A percentile compares a stretch with the other conserved stretches of the same genome.
Conservation (phyloP, 2,329 filamentous ascomycete species). For the Nigrospora sphaerica region DNA sequence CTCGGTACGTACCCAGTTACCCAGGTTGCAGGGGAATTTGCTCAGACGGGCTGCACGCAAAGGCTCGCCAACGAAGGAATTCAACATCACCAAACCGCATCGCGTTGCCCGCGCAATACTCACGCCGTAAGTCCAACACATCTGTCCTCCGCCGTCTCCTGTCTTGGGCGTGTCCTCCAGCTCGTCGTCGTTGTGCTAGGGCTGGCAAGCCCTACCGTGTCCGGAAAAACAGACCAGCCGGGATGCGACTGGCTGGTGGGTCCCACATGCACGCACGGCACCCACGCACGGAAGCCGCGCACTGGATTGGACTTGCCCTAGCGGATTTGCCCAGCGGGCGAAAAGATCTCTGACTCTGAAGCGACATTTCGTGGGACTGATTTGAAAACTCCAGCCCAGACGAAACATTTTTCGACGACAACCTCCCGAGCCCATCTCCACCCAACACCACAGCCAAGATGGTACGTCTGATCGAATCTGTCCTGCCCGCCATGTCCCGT, state of each 20-base stretch:
- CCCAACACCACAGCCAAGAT: conserved; percentile 47
- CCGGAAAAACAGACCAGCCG: conserved; percentile 3
- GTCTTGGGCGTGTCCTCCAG: background rate
- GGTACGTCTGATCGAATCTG: conserved; percentile 32
- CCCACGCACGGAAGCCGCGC: no score
- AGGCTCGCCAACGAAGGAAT: no score
- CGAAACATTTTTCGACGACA: conserved; percentile 38
- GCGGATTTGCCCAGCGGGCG: conserved; percentile 1
- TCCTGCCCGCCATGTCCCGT: no score
- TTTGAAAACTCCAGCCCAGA: conserved; percentile 26
- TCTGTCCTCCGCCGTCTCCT: background rate
- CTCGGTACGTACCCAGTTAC: no score
- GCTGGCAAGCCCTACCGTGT: background rate
- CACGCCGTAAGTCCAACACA: no score
- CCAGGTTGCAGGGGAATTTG: no score
- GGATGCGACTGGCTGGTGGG: background rate
- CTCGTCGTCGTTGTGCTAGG: background rate
- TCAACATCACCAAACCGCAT: no score
- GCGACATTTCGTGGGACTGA: conserved; percentile 10
- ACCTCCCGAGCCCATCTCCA: conserved; percentile 46
- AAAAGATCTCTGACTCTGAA: conserved; percentile 1
- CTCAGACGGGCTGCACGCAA: no score
- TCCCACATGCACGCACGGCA: conserved; percentile 1
- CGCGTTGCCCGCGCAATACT: no score
- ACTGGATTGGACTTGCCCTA: conserved; percentile 2